Evolutionary conservation across 2,329 filamentous ascomycete species (phyloP).

Genomic region (Penicillium sp.): DNA sequence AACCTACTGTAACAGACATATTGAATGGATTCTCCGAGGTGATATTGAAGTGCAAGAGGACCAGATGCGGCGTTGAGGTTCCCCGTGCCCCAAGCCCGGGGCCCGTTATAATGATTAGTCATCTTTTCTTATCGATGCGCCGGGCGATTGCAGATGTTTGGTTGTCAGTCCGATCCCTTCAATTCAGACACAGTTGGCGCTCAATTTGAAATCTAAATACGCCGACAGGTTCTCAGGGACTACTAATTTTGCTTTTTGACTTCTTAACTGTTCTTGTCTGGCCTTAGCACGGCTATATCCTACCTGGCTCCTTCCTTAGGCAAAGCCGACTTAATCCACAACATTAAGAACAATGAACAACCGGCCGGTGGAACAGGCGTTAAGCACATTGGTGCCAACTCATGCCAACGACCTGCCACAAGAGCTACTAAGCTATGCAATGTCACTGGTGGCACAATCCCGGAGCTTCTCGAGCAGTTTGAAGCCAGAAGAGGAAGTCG

Average conservation of each 20-base stretch:
- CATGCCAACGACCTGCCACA: slow-evolving; percentile 65
- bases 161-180: slow-evolving; percentile 1
- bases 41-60: slow-evolving; percentile 1
- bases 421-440: slow-evolving; percentile 68
- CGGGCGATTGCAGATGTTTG: slow-evolving; percentile 4
- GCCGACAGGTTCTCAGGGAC: neutral
- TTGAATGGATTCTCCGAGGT: neutral
- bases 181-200: neutral
- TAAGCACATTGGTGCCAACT: slow-evolving; percentile 72
- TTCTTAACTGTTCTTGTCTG: too few species aligned
- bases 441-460: slow-evolving; percentile 75
- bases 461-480: slow-evolving; percentile 72
- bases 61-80: slow-evolving; percentile 8
- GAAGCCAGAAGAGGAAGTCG: slow-evolving; percentile 83
- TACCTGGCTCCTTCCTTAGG: neutral
- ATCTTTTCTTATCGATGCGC: slow-evolving; percentile 11
- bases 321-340: neutral
- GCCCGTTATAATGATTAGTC: slow-evolving; percentile 18
- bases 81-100: neutral
- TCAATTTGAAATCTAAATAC: neutral
- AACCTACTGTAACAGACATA: slow-evolving; percentile 38
- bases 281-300: neutral
- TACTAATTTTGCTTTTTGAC: neutral
- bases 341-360: slow-evolving; percentile 58
- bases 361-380: slow-evolving; percentile 68